phyloP scores from a whole-genome alignment of 306 rosid genomes.

The Cucurbita ficifolia region DNA sequence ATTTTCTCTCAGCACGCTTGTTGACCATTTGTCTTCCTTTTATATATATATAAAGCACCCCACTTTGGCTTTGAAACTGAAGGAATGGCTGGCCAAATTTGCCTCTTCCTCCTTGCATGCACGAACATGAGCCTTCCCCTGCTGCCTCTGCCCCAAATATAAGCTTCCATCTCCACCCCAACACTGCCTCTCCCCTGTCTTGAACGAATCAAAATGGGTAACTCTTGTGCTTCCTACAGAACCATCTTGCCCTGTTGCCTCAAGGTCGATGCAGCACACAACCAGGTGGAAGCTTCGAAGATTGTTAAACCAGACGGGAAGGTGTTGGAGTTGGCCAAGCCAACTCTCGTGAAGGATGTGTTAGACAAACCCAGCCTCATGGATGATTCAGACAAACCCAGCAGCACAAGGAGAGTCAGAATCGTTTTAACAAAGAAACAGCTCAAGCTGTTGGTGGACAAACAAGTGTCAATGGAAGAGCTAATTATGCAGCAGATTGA shows the following conservation, averaged over 20 bases:
- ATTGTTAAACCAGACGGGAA: constrained; percentile 47
- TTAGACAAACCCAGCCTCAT: constrained; percentile 5
- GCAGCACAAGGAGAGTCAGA: constrained; percentile 32
- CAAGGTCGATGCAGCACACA: neutral
- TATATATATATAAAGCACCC: neutral
- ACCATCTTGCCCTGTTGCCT: constrained; percentile 5
- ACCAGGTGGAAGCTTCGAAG: constrained; percentile 18
- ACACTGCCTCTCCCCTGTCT: neutral
- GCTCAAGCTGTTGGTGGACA: constrained; percentile 38
- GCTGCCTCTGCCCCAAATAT: neutral
- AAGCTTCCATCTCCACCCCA: neutral
- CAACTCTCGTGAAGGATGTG: constrained; percentile 37
- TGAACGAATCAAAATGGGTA: constrained; percentile 37
- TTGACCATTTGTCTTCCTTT: constrained; percentile 27
- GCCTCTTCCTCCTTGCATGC: constrained; percentile 1
- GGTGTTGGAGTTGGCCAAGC: constrained; percentile 27
- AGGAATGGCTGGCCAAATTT: neutral
- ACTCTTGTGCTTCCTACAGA: constrained; percentile 23
- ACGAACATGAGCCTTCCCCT: neutral
- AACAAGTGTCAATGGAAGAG: constrained; percentile 36
- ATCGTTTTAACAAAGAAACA: constrained; percentile 48
- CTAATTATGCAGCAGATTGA: constrained; percentile 19
- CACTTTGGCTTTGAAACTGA: constrained; percentile 13
- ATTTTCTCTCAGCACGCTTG: constrained; percentile 39
- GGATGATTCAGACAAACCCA: neutral